A percentile compares a stretch with the other conserved stretches of the same genome.
Conservation (phyloP, 192 early-diverging fungal species). For the Coemansia sp. region DNA sequence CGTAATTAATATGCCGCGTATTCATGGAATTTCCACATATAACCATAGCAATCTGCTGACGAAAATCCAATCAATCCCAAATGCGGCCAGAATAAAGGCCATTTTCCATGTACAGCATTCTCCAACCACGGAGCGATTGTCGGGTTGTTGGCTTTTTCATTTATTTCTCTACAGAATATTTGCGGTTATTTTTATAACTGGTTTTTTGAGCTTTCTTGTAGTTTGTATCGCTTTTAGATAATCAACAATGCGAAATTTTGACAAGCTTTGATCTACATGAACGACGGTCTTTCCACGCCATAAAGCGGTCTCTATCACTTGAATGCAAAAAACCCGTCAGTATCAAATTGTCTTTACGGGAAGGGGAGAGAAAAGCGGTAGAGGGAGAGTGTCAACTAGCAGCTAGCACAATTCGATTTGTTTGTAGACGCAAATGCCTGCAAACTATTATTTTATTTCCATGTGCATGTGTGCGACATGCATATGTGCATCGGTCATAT, state of each 20-base stretch:
- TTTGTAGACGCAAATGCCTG: not conserved
- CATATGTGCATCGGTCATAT: not conserved
- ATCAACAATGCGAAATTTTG: not conserved
- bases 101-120: not conserved
- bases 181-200: not conserved
- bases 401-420: not conserved
- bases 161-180: not conserved
- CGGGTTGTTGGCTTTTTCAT: not conserved
- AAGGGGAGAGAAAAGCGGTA: not conserved
- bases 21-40: not conserved
- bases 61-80: not conserved
- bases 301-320: not conserved
- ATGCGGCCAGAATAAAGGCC: not conserved
- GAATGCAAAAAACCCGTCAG: no score
- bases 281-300: not conserved
- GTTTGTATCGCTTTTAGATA: not conserved
- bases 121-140: not conserved
- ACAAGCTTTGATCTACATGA: not conserved
- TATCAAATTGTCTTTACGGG: no score
- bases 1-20: not conserved
- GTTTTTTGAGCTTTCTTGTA: not conserved
- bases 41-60: not conserved
- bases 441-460: not conserved
- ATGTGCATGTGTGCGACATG: not conserved
- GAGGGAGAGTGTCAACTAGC: no score